Percentiles rank a stretch among this genome's conserved stretches.
phyloP scores from a whole-genome alignment of 345 rosid species.

The Punica granatum region DNA sequence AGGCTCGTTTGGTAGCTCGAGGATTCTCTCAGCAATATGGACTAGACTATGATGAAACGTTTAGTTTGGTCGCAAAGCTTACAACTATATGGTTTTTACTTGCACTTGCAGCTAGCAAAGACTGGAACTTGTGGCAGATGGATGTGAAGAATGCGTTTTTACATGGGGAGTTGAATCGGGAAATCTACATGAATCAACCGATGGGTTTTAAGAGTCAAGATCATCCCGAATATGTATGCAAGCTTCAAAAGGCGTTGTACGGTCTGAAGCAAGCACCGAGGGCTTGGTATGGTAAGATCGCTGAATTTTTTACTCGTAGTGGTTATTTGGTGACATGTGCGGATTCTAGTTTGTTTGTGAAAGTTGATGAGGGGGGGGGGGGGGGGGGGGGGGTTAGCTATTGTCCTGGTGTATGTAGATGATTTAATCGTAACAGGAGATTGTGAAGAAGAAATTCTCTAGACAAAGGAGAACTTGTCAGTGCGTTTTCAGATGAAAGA shows the following conservation, averaged over 20 bases:
- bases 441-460: no score
- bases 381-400: neutral
- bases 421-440: no score
- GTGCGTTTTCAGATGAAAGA: slow-evolving; percentile 9
- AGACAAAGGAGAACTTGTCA: slow-evolving; percentile 5
- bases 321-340: slow-evolving; percentile 1
- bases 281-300: slow-evolving; percentile 10
- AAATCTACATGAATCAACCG: slow-evolving; percentile 1
- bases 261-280: slow-evolving; percentile 1
- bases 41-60: slow-evolving; percentile 1
- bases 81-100: neutral
- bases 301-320: no score
- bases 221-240: no score
- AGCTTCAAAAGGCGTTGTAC: neutral
- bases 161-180: no score
- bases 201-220: no score
- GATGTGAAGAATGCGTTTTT: no score
- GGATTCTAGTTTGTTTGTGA: slow-evolving; percentile 6
- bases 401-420: no score
- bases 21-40: neutral
- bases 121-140: slow-evolving; percentile 4
- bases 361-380: no score
- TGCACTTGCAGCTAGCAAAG: neutral
- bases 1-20: no score
- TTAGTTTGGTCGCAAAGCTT: neutral